These are phyloP conservation scores for Xylaria scruposa DNA, from an alignment of 495 filamentous ascomycete genomes.

Conservation along the genomic window DNA sequence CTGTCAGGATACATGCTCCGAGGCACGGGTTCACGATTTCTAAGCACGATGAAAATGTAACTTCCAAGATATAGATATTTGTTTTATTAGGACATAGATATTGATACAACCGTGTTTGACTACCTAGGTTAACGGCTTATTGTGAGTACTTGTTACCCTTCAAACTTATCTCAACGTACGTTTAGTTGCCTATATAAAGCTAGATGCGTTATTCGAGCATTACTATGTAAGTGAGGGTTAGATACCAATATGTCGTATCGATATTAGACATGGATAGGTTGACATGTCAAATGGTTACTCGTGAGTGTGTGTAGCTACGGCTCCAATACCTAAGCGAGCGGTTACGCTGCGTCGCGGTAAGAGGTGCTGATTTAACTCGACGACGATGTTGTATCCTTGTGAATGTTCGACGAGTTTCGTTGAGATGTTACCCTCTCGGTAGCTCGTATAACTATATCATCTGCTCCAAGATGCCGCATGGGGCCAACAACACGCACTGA, in stretches of 20 bases:
- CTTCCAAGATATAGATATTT: slow-evolving; percentile 8
- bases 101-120: not conserved
- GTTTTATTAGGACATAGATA: too few species aligned
- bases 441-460: not conserved
- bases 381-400: not conserved
- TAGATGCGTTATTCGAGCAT: not conserved
- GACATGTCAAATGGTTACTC: not conserved
- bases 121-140: not conserved
- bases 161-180: not conserved
- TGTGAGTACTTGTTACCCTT: not conserved
- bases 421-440: not conserved
- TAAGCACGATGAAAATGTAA: slow-evolving; percentile 31
- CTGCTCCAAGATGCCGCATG: not conserved
- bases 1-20: slow-evolving; percentile 61
- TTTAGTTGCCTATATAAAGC: not conserved
- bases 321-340: not conserved
- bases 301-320: not conserved
- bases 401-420: not conserved
- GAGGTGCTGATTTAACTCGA: not conserved
- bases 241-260: not conserved
- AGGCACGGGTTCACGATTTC: slow-evolving; percentile 60
- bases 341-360: not conserved
- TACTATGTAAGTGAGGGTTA: too few species aligned
- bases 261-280: not conserved
- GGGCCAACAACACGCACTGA: not conserved